Percentiles rank a stretch among this genome's conserved stretches.
phyloP scores from a whole-genome alignment of 768 basidiomycete genomes.

The Boletellus ananas region DNA sequence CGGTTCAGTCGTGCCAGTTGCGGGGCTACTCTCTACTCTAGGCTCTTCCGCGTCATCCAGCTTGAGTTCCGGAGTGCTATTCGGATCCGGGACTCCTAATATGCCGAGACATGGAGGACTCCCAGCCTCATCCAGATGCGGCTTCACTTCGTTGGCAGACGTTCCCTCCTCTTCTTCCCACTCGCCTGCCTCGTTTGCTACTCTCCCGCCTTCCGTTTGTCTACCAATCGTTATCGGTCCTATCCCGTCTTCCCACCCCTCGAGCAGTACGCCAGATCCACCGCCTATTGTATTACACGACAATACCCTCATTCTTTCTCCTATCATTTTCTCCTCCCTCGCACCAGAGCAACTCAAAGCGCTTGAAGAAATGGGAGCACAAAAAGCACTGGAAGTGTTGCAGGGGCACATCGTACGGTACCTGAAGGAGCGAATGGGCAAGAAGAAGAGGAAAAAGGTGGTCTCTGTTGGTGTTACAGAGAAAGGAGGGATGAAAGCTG shows the following conservation, averaged over 20 bases:
- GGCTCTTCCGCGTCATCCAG: neutral
- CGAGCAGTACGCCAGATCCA: slow-evolving; percentile 42
- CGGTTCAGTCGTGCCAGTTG: neutral
- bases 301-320: slow-evolving; percentile 79
- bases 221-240: slow-evolving; percentile 77
- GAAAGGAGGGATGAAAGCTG: slow-evolving; percentile 39
- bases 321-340: slow-evolving; percentile 77
- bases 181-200: slow-evolving; percentile 23
- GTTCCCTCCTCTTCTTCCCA: slow-evolving; percentile 13
- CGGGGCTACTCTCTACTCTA: neutral
- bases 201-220: slow-evolving; percentile 45
- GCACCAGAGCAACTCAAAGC: slow-evolving; percentile 69
- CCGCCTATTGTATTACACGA: slow-evolving; percentile 78
- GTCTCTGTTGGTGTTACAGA: slow-evolving; percentile 33
- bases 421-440: slow-evolving; percentile 65
- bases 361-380: slow-evolving; percentile 76
- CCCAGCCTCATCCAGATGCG: neutral
- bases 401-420: slow-evolving; percentile 84
- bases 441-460: slow-evolving; percentile 38
- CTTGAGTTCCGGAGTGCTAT: slow-evolving; percentile 4
- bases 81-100: slow-evolving; percentile 9
- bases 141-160: slow-evolving; percentile 14
- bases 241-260: slow-evolving; percentile 59
- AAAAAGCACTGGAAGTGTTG: slow-evolving; percentile 75
- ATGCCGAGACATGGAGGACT: slow-evolving; percentile 16